phyloP scores from a whole-genome alignment of 768 basidiomycete species.

The Sutorius australiensis region DNA sequence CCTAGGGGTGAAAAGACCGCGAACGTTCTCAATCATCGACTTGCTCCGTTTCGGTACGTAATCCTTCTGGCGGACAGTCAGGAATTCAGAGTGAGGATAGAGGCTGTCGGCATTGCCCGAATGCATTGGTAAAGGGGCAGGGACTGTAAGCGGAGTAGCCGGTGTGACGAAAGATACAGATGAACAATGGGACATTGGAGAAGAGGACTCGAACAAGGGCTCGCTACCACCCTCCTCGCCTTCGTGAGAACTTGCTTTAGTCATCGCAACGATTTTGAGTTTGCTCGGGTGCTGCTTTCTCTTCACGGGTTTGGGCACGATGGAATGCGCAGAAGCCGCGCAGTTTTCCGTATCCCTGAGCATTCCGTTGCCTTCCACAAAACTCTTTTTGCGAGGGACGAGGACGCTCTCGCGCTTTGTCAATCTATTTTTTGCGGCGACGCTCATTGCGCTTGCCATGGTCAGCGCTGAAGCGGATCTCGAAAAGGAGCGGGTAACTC shows the following conservation, averaged over 20 bases:
- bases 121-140: slow-evolving; percentile 13
- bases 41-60: slow-evolving; percentile 41
- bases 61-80: slow-evolving; percentile 19
- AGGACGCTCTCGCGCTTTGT: slow-evolving; percentile 69
- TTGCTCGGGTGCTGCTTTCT: slow-evolving; percentile 25
- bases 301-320: slow-evolving; percentile 10
- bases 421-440: slow-evolving; percentile 53
- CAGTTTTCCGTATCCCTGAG: slow-evolving; percentile 17
- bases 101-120: slow-evolving; percentile 10
- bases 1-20: slow-evolving; percentile 53
- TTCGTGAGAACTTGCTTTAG: slow-evolving; percentile 20
- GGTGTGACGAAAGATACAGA: slow-evolving; percentile 30
- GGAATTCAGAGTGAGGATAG: slow-evolving; percentile 28
- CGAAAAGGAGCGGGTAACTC: slow-evolving; percentile 42
- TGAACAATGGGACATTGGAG: slow-evolving; percentile 39
- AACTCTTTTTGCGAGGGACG: slow-evolving; percentile 56
- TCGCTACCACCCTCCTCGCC: slow-evolving; percentile 25
- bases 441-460: slow-evolving; percentile 52
- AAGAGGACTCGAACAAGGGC: slow-evolving; percentile 29
- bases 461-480: slow-evolving; percentile 59
- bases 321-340: not conserved
- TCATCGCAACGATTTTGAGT: slow-evolving; percentile 27
- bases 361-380: slow-evolving; percentile 29
- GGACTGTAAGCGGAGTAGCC: slow-evolving; percentile 18
- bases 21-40: slow-evolving; percentile 62